Conservation (phyloP, 768 basidiomycete species). For the Boletus vermiculosoides region DNA sequence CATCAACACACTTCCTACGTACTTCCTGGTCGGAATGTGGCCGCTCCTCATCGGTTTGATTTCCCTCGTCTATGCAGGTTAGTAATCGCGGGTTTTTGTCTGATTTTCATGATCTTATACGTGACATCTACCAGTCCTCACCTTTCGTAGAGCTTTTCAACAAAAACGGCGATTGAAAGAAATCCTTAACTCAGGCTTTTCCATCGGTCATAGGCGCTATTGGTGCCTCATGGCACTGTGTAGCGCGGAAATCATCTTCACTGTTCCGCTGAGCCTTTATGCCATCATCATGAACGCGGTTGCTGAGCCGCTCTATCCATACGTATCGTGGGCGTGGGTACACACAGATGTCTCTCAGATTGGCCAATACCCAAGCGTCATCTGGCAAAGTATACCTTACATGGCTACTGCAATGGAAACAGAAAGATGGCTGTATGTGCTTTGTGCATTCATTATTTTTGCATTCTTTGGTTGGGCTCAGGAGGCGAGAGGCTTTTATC, state of each 20-base stretch:
- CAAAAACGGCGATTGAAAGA: conserved; percentile 2
- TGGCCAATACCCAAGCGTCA: conserved; percentile 32
- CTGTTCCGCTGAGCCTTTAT: conserved; percentile 38
- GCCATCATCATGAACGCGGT: conserved; percentile 31
- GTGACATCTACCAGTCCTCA: conserved; percentile 16
- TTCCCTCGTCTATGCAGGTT: conserved; percentile 26
- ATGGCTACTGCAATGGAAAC: conserved; percentile 30
- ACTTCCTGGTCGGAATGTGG: conserved; percentile 19
- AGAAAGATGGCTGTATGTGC: conserved; percentile 41
- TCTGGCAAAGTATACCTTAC: conserved; percentile 37
- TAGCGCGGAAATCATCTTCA: conserved; percentile 38
- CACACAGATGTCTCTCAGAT: conserved; percentile 51
- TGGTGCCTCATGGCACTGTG: conserved; percentile 51
- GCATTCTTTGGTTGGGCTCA: conserved; percentile 56
- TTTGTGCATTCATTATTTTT: conserved; percentile 44
- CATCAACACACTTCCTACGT: conserved; percentile 11
- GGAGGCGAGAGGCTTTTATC: conserved; percentile 46
- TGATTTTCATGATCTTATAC: background rate
- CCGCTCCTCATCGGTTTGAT: conserved; percentile 20
- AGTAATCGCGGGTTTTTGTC: background rate
- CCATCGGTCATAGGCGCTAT: conserved; percentile 46
- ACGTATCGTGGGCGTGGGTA: conserved; percentile 48
- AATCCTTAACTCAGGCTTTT: conserved; percentile 17
- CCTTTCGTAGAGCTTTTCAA: conserved; percentile 13
- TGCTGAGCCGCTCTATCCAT: conserved; percentile 28